phyloP scores from a whole-genome alignment of 805 yeast genomes.

The Blastobotrys robertii region DNA sequence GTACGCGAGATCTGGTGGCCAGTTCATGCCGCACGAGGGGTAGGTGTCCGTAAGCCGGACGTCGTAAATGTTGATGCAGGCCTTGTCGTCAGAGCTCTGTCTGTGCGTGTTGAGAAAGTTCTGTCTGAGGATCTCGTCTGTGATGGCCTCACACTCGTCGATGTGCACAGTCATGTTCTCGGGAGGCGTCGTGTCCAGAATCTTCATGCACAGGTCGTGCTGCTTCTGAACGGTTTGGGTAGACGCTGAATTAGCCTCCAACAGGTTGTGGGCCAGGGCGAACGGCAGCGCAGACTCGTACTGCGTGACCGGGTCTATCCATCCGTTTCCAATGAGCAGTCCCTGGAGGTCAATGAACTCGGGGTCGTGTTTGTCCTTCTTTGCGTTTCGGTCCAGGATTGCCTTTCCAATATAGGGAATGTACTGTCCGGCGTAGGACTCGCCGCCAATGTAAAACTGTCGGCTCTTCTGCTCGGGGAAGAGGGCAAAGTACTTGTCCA shows the following conservation, averaged over 20 bases:
- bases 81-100: constrained; percentile 21
- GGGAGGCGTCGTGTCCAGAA: constrained; percentile 15
- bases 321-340: constrained; percentile 80
- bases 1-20: constrained; percentile 62
- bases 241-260: constrained; percentile 27
- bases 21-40: constrained; percentile 85
- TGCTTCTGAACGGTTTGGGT: constrained; percentile 15
- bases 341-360: constrained; percentile 43
- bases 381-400: constrained; percentile 39
- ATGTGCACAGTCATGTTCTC: constrained; percentile 17
- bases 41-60: constrained; percentile 56
- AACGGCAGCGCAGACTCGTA: constrained; percentile 72
- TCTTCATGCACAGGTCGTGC: constrained; percentile 20
- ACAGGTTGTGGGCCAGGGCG: constrained; percentile 47
- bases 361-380: constrained; percentile 13
- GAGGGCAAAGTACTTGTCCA: constrained; percentile 52
- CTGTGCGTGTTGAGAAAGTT: constrained; percentile 14
- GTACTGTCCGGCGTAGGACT: constrained; percentile 95
- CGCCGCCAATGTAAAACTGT: constrained; percentile 79
- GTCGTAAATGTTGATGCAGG: constrained; percentile 80
- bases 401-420: constrained; percentile 77
- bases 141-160: constrained; percentile 32
- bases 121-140: constrained; percentile 26
- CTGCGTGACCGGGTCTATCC: constrained; percentile 85
- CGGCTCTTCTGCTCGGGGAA: constrained; percentile 64